Evolutionary conservation across 2,329 filamentous ascomycete genomes (phyloP).

Genomic region (Macrophomina phaseolina): DNA sequence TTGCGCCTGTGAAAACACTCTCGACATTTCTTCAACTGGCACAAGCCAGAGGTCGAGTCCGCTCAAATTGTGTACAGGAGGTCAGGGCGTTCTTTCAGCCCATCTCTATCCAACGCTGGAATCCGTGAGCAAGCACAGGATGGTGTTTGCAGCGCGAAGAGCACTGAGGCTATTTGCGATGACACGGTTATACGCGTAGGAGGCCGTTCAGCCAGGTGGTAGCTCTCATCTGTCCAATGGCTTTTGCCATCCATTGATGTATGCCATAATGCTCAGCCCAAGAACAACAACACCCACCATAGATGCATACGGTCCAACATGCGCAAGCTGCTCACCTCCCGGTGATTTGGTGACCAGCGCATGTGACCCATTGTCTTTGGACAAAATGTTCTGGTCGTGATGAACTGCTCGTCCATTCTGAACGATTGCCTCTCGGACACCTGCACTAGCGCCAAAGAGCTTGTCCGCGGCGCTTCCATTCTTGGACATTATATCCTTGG

Average conservation of each 20-base stretch:
- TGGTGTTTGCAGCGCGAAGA: constrained; percentile 10
- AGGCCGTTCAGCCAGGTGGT: not conserved
- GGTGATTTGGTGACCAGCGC: constrained; percentile 37
- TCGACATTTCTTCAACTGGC: constrained; percentile 5
- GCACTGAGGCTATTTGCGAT: not conserved
- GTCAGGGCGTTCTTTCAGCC: constrained; percentile 10
- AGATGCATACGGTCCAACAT: constrained; percentile 46
- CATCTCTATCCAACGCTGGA: constrained; percentile 12
- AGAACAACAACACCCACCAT: constrained; percentile 48
- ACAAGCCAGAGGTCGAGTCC: not conserved
- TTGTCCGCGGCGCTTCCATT: constrained; percentile 23
- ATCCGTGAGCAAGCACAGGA: not conserved
- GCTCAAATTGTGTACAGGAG: constrained; percentile 13
- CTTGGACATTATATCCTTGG: constrained; percentile 29
- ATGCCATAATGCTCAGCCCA: constrained; percentile 49
- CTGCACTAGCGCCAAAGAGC: not conserved
- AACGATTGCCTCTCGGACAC: constrained; percentile 27
- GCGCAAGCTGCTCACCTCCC: constrained; percentile 34
- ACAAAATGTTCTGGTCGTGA: constrained; percentile 34
- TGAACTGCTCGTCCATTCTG: constrained; percentile 41
- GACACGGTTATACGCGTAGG: not conserved
- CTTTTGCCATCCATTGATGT: constrained; percentile 51
- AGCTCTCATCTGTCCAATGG: constrained; percentile 48
- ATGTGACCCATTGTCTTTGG: constrained; percentile 35
- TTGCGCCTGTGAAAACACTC: not conserved